Evolutionary conservation across 139 green algal species (phyloP).

Genomic region (Parachlorella kessleri): DNA sequence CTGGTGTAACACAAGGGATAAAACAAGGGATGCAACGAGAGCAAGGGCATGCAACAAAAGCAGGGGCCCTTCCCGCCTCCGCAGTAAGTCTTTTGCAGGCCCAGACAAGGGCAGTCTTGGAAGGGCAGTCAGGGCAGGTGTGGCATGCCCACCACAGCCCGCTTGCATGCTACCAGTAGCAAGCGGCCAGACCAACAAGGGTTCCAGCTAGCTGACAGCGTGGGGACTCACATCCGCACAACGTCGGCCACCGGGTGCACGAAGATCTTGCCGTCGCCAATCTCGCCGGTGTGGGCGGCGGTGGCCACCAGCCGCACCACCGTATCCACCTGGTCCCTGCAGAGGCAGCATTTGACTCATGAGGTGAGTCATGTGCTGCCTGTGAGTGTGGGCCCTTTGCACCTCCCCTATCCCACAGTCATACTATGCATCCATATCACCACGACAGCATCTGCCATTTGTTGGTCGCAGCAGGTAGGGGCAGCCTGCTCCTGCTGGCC

Average conservation of each 20-base stretch:
- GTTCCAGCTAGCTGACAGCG: not conserved
- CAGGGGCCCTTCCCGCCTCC: too few species aligned
- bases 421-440: too few species aligned
- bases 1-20: too few species aligned
- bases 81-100: too few species aligned
- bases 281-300: conserved; percentile 81
- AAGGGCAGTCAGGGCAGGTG: not conserved
- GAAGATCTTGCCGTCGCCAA: conserved; percentile 93
- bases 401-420: too few species aligned
- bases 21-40: not conserved
- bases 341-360: too few species aligned
- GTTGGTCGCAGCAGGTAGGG: too few species aligned
- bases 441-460: too few species aligned
- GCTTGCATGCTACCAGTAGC: not conserved
- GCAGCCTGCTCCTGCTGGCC: too few species aligned
- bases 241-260: conserved; percentile 84
- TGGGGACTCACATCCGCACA: conserved; percentile 65
- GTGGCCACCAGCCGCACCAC: conserved; percentile 65
- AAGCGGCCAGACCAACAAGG: not conserved
- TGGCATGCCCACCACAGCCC: not conserved
- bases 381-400: too few species aligned
- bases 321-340: conserved; percentile 74
- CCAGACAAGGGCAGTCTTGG: too few species aligned
- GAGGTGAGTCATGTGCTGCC: too few species aligned
- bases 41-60: not conserved